Percentiles rank a stretch among this genome's conserved stretches.
phyloP scores from a whole-genome alignment of 2,329 filamentous ascomycete genomes.

The Colletotrichum kahawae region DNA sequence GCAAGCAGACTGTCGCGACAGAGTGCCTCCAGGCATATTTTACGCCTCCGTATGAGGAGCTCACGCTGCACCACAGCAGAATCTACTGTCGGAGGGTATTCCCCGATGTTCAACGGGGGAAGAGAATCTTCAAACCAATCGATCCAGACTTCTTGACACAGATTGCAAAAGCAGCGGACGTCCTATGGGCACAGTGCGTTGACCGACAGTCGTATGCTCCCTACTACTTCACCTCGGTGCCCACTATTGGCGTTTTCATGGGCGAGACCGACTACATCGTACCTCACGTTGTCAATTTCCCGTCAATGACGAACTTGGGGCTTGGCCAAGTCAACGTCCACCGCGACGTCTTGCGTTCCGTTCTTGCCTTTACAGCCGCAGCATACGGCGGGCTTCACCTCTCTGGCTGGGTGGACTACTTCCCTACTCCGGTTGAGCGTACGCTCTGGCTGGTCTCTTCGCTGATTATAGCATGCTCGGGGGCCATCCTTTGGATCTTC shows the following conservation, averaged over 20 bases:
- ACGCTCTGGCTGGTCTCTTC: conserved; percentile 27
- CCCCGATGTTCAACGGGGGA: not conserved
- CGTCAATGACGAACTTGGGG: conserved; percentile 11
- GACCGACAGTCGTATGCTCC: not conserved
- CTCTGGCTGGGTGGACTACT: conserved; percentile 31
- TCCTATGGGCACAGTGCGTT: not conserved
- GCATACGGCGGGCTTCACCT: conserved; percentile 25
- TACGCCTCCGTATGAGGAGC: not conserved
- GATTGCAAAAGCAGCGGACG: not conserved
- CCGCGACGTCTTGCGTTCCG: conserved; percentile 13
- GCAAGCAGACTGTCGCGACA: conserved; percentile 7
- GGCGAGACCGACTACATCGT: conserved; percentile 14
- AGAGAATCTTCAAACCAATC: not conserved
- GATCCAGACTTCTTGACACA: not conserved
- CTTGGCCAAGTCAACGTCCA: conserved; percentile 17
- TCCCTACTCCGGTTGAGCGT: conserved; percentile 25
- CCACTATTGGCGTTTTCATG: conserved; percentile 8
- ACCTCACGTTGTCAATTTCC: conserved; percentile 5
- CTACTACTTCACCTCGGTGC: conserved; percentile 11
- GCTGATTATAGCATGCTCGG: conserved; percentile 22
- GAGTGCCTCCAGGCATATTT: conserved; percentile 8
- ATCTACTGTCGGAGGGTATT: conserved; percentile 11
- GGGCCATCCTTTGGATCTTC: not conserved
- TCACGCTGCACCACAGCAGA: not conserved
- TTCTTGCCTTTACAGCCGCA: conserved; percentile 12